Conservation (phyloP, 768 basidiomycete genomes). For the Dendrothele bispora region DNA sequence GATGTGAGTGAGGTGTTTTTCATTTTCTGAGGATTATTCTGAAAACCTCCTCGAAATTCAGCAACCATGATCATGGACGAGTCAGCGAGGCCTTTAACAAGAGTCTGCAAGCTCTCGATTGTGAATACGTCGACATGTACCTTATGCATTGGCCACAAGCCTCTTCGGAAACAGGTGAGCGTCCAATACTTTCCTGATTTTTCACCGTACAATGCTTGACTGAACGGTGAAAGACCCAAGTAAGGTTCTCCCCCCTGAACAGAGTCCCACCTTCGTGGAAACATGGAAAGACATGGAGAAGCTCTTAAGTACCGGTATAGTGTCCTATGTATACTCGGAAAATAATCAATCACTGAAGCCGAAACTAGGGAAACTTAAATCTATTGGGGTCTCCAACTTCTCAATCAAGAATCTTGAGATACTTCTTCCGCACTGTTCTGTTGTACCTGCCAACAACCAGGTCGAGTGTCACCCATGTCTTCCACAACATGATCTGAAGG, state of each 20-base stretch:
- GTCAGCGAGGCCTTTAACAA: constrained; percentile 37
- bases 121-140: constrained; percentile 45
- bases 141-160: constrained; percentile 26
- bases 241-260: constrained; percentile 14
- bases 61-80: constrained; percentile 26
- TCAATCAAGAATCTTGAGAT: constrained; percentile 3
- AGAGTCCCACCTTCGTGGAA: constrained; percentile 24
- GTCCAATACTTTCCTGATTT: not conserved
- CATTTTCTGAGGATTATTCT: not conserved
- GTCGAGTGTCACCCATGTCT: constrained; percentile 61
- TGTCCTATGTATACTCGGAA: too few species aligned
- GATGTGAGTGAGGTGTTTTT: constrained; percentile 12
- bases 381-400: constrained; percentile 2
- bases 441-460: constrained; percentile 28
- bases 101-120: constrained; percentile 33
- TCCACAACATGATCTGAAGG: constrained; percentile 46
- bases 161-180: constrained; percentile 3
- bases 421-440: not conserved
- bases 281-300: constrained; percentile 27
- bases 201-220: not conserved
- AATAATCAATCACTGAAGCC: not conserved
- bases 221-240: constrained; percentile 4
- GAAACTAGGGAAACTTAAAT: not conserved
- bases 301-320: constrained; percentile 12
- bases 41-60: not conserved